Evolutionary conservation across 768 basidiomycete genomes (phyloP), one percentile per base, ranked within the genome.

Genomic region (Mycena polygramma): DNA sequence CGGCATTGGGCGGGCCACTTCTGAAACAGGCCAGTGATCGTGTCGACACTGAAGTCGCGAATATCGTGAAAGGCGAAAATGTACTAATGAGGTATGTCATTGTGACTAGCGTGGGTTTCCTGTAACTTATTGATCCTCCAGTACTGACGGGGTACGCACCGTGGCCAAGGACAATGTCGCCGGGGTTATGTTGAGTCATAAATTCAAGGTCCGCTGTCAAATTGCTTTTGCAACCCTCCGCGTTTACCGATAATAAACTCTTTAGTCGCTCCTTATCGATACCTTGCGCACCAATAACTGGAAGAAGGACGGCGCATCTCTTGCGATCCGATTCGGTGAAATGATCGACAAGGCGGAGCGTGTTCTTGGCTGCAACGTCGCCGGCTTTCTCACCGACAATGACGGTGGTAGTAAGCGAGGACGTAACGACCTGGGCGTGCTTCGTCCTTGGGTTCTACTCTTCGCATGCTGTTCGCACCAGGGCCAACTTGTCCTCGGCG

Each of bases 381-480:
- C 13, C 11, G 54, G 7, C 4, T 55, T 55, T 39, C 54, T 55
- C 36, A 55, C 54, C 2, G 36, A 55, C 10, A 22, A 55, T 15
- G 54, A 55, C 36, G 54, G 19, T 0, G 54, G 54, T 11, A 55
- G 54, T 11, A 55, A 55, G n/a, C 4, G 20, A 3, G 54, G 54
- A 5, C 36, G 54, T 39, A 55, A 55, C 1, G 8, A n/a, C 2
- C 54, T 55, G 9, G 54, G 19, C 36, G n/a, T n/a, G 5, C 20
- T 20, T 37, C 54, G 36, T 1, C 36, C 54, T 1, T 55, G 54
- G 54, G 1, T 55, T 7, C 35, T 55, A 9, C 20, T 55, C 2
- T 55, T 55, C 11, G 8, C 54, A 5, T 55, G 54, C 54, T 55
- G 54, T 26, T 35, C 20, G 8, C 54, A 55, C 26, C 54, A 55